These are phyloP conservation scores for Ceratocystis destructans DNA, from an alignment of 2,329 filamentous ascomycete genomes.

Conservation along the genomic window DNA sequence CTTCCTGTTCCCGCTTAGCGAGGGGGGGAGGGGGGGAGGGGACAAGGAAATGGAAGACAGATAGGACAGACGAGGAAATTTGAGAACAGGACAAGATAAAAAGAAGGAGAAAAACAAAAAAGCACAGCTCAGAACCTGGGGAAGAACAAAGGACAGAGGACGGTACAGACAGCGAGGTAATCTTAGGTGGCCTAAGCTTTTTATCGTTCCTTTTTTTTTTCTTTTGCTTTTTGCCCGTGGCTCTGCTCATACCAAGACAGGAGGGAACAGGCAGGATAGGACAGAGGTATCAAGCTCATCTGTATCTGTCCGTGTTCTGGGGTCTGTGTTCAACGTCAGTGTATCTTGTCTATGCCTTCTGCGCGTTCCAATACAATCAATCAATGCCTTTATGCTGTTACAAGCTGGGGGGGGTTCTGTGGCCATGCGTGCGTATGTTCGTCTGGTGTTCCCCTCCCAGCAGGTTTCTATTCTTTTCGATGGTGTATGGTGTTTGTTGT, in stretches of 20 bases:
- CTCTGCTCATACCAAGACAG: background rate
- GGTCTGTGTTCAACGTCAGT: background rate
- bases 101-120: background rate
- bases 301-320: background rate
- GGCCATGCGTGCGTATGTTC: background rate
- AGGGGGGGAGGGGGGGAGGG: background rate
- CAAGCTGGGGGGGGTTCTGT: background rate
- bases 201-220: background rate
- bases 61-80: background rate
- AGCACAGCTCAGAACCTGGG: slow-evolving; percentile 3
- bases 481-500: background rate
- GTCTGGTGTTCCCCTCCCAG: background rate
- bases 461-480: too few relatives aligned
- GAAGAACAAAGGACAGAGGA: background rate
- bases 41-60: background rate
- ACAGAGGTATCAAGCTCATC: background rate
- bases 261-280: background rate
- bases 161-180: background rate
- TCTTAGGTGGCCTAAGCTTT: background rate
- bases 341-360: background rate
- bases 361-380: background rate
- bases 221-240: background rate
- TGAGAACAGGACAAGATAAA: background rate
- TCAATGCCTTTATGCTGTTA: background rate
- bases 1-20: background rate